Evolutionary conservation across 441 rosid species (phyloP), one percentile per base, ranked within the genome.

Genomic region (Manihot esculenta): DNA sequence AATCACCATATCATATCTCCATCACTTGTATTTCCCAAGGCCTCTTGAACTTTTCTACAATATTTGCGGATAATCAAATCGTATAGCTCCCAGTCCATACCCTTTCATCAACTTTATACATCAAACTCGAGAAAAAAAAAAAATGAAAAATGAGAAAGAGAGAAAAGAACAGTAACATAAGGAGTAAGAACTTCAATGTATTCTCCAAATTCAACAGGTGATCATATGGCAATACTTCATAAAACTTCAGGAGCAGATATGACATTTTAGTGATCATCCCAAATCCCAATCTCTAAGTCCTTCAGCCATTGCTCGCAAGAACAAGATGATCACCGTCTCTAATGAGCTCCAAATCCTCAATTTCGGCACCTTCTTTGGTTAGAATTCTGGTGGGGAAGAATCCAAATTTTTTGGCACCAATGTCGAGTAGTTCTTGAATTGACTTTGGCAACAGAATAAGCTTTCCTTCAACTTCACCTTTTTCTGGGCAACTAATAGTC

Each of bases 291-390:
- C 30, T 53, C 42, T 33, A 38, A 61, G 7, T 44, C 59, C 62
- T 73, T 35, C 26, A 33, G 21, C 59, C 78, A 71, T 72, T 74
- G 64, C 82, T 77, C 10, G 66, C 79, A 59, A 94, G 80, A 70
- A 88, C 63, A 62, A 94, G 89, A 79, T 78, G 84, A 76, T 94
- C 99, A 5, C 94, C 98, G 64, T 94, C 99, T 81, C 99, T 87
- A 55, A 94, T 68, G 20, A 91, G 77, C 27, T 84, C 87, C 38
- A 94, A 79, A 45, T 88, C 93, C 66, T 94, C 98, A 33, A 94
- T 81, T 77, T 89, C 89, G 44, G 96, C 94, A 48, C 97, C 96
- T 47, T 84, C 91, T 70, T 76, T 80, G 27, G 77, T 81, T 9
- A 84, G 74, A 68, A 94, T 72, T 81, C 79, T 86, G 54, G 82